Base-by-base conservation (phyloP, 768 basidiomycete genomes). In the Lentinus brumalis region DNA sequence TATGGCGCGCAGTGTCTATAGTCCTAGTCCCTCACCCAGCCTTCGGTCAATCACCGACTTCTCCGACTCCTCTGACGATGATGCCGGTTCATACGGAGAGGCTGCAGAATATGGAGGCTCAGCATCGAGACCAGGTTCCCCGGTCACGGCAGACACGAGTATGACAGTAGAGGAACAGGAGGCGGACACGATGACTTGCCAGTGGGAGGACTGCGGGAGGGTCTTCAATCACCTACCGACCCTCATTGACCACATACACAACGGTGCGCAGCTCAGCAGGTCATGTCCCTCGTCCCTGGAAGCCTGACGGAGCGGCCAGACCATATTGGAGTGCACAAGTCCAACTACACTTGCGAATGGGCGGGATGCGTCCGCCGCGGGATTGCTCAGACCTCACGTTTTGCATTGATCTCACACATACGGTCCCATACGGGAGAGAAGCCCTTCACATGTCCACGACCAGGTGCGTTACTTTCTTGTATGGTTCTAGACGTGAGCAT, bases 351-450 rank as follows among this genome's bases (percentile, higher is more conserved):
- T 30, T 98, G 95, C 73, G 88, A 94, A 79, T 98, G 95, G 95
- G 75, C 83, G 18, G 86, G 86, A 4, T 98, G 95, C 75, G 77
- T 78, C 18, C 83, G 95, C 16, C 81, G 88, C 54, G 92, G 94
- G 4, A 80, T 94, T 53, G 82, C 89, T 1, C 95, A 97, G 71
- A 92, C 91, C 0, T 93, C 91, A 4, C 85, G 93, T 29, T 96
- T 95, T 66, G 92, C 94, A 5, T 83, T 98, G 50, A 87, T 95
- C 58, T 92, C 92, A 4, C 95, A 98, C 71, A 84, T 94, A 50
- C 85, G 95, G 35, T 92, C 90, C 11, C 95, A 98, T 71, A 96
- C 95, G 0, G 95, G 95, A 54, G 95, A 98, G 75, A 94, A 94
- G 69, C 95, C 94, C 0, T 97, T 94, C 70, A 86, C 83, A 26